Base-by-base conservation (phyloP, 768 basidiomycete genomes). In the Nidularia sp. region DNA sequence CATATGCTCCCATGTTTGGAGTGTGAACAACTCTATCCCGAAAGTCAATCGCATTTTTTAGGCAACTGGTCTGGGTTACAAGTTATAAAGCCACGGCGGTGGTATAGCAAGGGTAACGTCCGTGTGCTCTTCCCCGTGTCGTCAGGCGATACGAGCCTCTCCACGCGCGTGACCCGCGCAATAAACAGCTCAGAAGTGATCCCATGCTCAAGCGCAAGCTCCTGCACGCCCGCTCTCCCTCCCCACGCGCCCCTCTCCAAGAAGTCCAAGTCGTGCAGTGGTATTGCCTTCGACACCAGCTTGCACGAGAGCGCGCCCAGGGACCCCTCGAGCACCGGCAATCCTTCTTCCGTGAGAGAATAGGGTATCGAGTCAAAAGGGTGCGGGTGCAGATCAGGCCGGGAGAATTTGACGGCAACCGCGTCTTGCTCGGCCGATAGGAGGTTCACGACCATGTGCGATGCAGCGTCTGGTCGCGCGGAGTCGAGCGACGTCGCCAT, bases 361-460 rank as follows among this genome's bases (percentile, higher is more conserved):
- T 80, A 78, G 1, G 58, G 63, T 6, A 73, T 60, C 10, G 61
- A 58, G 22, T 64, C 52, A 59, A 84, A 90, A 3, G 88, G 87
- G 3, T 71, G 67, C 0, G 86, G 81, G 53, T 87, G 64, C 6
- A 88, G 66, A 62, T 89, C 86, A 7, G 88, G 81, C 47, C 85
- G 71, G 0, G 94, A 88, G 62, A 96, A 94, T 31, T 72, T 71
- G 25, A 81, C 62, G 0, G 93, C 93, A 12, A 82, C 62, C 33
- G 73, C 59, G 3, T 80, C 73, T 63, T 93, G 90, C 2, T 73
- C 61, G 0, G 85, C 79, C 1, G 89, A 85, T 45, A 97, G 81
- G 45, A 96, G 70, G 67, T 93, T 93, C 53, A 97, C 72, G 48
- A 90, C 81, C 77, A 96, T 76, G 59, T 86, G 84, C 0, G 77